Conservation (phyloP, 495 filamentous ascomycete genomes). For the Staphylotrichum longicolle region DNA sequence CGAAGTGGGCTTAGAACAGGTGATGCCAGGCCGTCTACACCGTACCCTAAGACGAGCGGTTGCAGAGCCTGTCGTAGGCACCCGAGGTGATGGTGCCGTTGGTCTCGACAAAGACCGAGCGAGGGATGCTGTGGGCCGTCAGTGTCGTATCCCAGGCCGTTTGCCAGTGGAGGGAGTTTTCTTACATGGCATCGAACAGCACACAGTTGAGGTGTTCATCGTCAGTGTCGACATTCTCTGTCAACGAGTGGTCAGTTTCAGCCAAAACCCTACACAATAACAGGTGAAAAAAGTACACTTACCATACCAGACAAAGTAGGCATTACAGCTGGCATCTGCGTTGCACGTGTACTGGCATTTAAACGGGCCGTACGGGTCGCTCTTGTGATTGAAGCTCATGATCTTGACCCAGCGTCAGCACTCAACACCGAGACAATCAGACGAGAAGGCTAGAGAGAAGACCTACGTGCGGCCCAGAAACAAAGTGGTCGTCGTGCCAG, state of each 20-base stretch:
- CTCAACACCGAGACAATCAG: neutral
- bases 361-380: slow-evolving; percentile 32
- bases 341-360: slow-evolving; percentile 43
- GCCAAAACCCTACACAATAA: neutral
- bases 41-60: neutral
- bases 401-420: slow-evolving; percentile 16
- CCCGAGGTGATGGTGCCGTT: slow-evolving; percentile 25
- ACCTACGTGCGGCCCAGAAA: slow-evolving; percentile 33
- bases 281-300: slow-evolving; percentile 5
- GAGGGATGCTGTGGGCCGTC: slow-evolving; percentile 23
- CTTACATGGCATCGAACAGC: slow-evolving; percentile 39
- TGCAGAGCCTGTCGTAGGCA: slow-evolving; percentile 31
- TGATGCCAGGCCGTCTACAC: neutral
- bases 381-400: slow-evolving; percentile 21
- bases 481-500: slow-evolving; percentile 27
- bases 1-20: neutral
- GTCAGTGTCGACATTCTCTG: slow-evolving; percentile 21
- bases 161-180: neutral
- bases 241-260: neutral
- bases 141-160: neutral
- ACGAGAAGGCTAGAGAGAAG: neutral
- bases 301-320: slow-evolving; percentile 37
- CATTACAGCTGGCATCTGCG: slow-evolving; percentile 26
- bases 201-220: slow-evolving; percentile 32
- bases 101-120: slow-evolving; percentile 22